These are phyloP conservation scores for Obba rivulosa DNA, from an alignment of 768 basidiomycete species.

Conservation along the genomic window DNA sequence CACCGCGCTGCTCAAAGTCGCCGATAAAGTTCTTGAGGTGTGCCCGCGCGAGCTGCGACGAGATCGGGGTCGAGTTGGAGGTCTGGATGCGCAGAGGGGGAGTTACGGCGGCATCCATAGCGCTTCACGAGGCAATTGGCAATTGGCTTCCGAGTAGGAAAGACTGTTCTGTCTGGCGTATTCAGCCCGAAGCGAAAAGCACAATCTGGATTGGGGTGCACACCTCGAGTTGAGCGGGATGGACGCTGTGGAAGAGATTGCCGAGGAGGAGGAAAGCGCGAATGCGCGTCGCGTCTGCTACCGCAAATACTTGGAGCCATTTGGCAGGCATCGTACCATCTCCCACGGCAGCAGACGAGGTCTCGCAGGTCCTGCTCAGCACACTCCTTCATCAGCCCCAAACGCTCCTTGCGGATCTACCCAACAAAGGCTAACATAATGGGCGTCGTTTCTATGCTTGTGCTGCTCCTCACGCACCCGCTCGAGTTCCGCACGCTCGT, in stretches of 20 bases:
- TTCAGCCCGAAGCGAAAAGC: background rate
- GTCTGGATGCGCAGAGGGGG: constrained; percentile 25
- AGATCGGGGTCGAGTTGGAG: constrained; percentile 15
- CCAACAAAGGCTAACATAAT: constrained; percentile 28
- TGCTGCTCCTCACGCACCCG: constrained; percentile 72
- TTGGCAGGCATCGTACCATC: constrained; percentile 5
- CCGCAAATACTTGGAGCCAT: background rate
- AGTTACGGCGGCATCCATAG: constrained; percentile 24
- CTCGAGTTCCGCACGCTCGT: constrained; percentile 78
- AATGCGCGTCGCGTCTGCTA: background rate
- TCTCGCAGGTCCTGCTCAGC: background rate
- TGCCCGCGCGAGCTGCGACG: constrained; percentile 21
- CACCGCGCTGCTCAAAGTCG: constrained; percentile 25
- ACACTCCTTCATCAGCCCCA: background rate
- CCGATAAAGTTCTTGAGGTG: constrained; percentile 25
- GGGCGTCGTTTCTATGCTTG: constrained; percentile 56
- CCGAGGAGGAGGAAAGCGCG: background rate
- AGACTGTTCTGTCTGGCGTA: background rate
- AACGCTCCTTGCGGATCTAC: background rate
- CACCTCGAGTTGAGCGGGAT: no score
- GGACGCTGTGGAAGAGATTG: background rate
- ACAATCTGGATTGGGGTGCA: no score
- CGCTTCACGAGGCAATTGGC: background rate
- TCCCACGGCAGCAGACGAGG: background rate
- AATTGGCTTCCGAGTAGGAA: background rate